Evolutionary conservation across 2,329 filamentous ascomycete species (phyloP), one percentile per base, ranked within the genome.

Genomic region (Capronia epimyces): DNA sequence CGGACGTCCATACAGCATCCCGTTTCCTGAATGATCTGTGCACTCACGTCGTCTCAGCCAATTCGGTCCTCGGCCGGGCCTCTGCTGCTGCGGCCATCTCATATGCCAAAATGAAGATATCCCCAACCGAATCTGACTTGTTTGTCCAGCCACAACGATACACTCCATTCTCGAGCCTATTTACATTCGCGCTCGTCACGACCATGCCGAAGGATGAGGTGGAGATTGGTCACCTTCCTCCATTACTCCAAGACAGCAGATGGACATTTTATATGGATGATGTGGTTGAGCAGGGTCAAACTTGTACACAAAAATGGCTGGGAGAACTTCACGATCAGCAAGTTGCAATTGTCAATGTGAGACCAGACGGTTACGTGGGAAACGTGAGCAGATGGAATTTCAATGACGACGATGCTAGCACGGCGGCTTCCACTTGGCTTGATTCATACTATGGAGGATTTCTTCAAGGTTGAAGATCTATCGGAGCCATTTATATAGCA

Each of bases 231-330:
- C 78, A 86, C 60, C 69, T 89, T 13, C 84, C 84, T 0, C 64
- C 71, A 0, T 64, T 83, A 18, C 65, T 88, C 34, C 78, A 83
- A 60, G 75, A 80, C 49, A 84, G 82, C 65, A 75, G 77, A 25
- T 89, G 84, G 83, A 85, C 83, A 0, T 76, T 89, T 53, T 89
- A 89, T 63, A 71, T 87, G 0, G 85, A 89, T 62, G 75, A 87
- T 64, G 67, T 81, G 12, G 73, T 75, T 21, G 76, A 78, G 58
- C 77, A 73, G 50, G 76, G 81, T 12, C 62, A 67, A 15, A 62
- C 53, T 1, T 85, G 81, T 65, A 85, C 80, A 8, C 76, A 82
- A 60, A 87, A 86, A 65, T 89, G 84, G 84, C 71, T 86, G 5
- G 82, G 81, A 34, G 75, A 72, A 40, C 68, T 87, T 2, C 70